phyloP scores from a whole-genome alignment of 1,284 basidiomycete species.

The Moesziomyces antarcticus region DNA sequence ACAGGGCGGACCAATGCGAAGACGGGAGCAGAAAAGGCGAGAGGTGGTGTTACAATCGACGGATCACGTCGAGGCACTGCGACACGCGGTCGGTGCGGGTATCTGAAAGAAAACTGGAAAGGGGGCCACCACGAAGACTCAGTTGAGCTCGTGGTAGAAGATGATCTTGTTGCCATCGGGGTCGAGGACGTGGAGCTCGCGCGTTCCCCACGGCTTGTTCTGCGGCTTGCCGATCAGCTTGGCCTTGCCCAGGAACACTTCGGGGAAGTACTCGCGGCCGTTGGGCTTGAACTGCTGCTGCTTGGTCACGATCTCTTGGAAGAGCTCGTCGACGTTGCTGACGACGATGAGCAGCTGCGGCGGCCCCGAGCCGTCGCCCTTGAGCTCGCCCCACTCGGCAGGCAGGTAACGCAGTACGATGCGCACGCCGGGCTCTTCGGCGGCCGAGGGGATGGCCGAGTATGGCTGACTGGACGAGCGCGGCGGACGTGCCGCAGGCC shows the following conservation, averaged over 20 bases:
- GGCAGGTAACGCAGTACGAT: constrained; percentile 39
- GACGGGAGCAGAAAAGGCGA: constrained; percentile 4
- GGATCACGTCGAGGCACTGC: neutral
- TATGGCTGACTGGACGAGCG: constrained; percentile 20
- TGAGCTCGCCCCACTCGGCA: constrained; percentile 48
- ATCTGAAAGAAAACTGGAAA: neutral
- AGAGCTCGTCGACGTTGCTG: constrained; percentile 46
- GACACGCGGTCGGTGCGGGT: constrained; percentile 5
- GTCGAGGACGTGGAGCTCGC: constrained; percentile 52
- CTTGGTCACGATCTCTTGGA: constrained; percentile 36
- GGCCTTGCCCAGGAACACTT: constrained; percentile 42
- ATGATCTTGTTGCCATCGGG: constrained; percentile 57
- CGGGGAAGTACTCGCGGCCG: constrained; percentile 53
- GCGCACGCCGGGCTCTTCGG: constrained; percentile 37
- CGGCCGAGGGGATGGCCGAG: constrained; percentile 36
- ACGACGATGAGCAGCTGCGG: constrained; percentile 45
- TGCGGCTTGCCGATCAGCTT: constrained; percentile 47
- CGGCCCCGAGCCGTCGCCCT: constrained; percentile 37
- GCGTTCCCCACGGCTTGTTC: constrained; percentile 54
- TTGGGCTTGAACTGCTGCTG: constrained; percentile 44
- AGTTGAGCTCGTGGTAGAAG: constrained; percentile 46
- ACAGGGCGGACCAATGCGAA: constrained; percentile 10
- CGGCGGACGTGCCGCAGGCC: constrained; percentile 32
- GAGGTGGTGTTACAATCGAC: constrained; percentile 6
- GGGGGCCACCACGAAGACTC: constrained; percentile 1